Evolutionary conservation across 306 rosid species (phyloP), one percentile per base, ranked within the genome.

Genomic region (Corylus avellana): DNA sequence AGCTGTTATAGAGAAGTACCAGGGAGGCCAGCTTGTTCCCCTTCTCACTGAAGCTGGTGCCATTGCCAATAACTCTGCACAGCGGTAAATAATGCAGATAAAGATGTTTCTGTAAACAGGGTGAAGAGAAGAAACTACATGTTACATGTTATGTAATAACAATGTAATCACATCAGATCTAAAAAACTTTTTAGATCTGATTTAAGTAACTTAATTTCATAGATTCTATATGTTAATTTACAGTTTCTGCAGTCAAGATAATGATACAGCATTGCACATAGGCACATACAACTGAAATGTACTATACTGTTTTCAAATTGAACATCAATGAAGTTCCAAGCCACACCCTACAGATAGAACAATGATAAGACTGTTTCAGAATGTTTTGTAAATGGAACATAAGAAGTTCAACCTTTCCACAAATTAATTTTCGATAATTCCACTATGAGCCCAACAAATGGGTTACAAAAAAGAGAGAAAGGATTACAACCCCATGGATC

Each of bases 11-110:
- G 90, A 80, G 89, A 88, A 82, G 88, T 81, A 94, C 67, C 62
- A 81, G 49, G 78, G 84, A 4, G 90, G 91, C 56, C 92, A 83
- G 85, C 87, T 94, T 57, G 72, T 87, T 79, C 88, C 90, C 4
- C 93, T 94, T 85, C 98, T 94, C 73, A 80, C 39, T 53, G 89
- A 83, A 37, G 92, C 91, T 78, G 95, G 95, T 76, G 95, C 96
- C 2, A 84, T 89, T 1, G 83, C 87, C 74, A 86, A 67, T 49
- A 75, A 82, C 75, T 56, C 90, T 74, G 87, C 90, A 70, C 84
- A 83, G 83, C 81, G 76, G 32, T 89, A 77, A 88, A 44, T 54
- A 58, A 44, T 9, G 44, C 35, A 50, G 18, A 17, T 16, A 29
- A 54, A 42, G 22, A 70, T 49, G 12, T 48, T 69, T 62, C 64